Evolutionary conservation across 2,329 filamentous ascomycete genomes (phyloP).

Genomic region (Ophiognomonia clavigignenti-juglandacearum): DNA sequence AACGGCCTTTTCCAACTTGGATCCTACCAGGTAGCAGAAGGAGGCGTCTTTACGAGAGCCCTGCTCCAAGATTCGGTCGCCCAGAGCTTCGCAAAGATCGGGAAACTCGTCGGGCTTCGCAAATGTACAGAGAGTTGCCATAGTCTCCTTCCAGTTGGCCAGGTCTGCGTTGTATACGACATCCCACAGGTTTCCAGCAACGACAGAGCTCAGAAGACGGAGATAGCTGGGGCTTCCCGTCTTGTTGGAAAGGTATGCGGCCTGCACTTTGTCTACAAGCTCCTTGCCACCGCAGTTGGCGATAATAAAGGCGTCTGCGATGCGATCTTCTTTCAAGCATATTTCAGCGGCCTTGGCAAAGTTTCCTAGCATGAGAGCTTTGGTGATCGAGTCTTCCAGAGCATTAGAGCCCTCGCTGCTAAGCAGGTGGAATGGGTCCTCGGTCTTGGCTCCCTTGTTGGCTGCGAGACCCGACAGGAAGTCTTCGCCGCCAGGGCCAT

Average conservation of each 20-base stretch:
- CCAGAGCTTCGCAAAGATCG: constrained; percentile 89
- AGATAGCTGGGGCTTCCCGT: constrained; percentile 84
- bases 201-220: constrained; percentile 82
- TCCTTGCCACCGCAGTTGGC: constrained; percentile 94
- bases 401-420: constrained; percentile 75
- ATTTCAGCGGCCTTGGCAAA: constrained; percentile 88
- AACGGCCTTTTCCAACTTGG: constrained; percentile 96
- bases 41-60: constrained; percentile 81
- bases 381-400: constrained; percentile 82
- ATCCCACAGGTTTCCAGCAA: constrained; percentile 97
- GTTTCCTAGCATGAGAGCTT: constrained; percentile 80
- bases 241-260: constrained; percentile 82
- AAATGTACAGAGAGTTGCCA: constrained; percentile 94
- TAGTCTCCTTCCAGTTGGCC: constrained; percentile 91
- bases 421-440: constrained; percentile 90
- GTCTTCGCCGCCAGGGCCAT: constrained; percentile 69
- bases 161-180: constrained; percentile 94
- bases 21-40: constrained; percentile 93
- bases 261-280: constrained; percentile 89
- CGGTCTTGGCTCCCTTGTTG: constrained; percentile 86
- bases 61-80: constrained; percentile 81
- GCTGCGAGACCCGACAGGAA: constrained; percentile 82
- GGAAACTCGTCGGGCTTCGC: constrained; percentile 87
- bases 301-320: constrained; percentile 96
- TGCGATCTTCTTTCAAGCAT: constrained; percentile 79